These are phyloP conservation scores for Fagopyrum tataricum DNA, from an alignment of 148 eudicot genomes.

Conservation along the genomic window DNA sequence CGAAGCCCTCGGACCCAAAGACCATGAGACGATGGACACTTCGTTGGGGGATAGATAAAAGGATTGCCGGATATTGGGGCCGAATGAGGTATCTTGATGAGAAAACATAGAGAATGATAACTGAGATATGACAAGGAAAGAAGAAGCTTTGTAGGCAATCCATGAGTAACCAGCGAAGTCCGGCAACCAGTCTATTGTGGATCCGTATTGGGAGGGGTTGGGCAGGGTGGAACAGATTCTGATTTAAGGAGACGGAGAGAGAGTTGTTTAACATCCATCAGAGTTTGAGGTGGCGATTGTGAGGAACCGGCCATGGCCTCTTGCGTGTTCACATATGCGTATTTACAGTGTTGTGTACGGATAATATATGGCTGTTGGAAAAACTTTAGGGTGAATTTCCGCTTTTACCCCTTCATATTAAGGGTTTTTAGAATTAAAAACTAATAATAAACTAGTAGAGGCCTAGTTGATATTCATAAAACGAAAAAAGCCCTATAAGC, in stretches of 20 bases:
- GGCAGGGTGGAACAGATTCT: conserved; percentile 66
- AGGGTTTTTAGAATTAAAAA: too few relatives aligned
- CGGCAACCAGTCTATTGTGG: conserved; percentile 55
- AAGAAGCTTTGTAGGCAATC: conserved; percentile 83
- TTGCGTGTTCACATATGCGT: too few relatives aligned
- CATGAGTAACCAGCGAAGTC: conserved; percentile 84
- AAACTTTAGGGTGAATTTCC: too few relatives aligned
- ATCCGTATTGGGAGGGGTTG: conserved; percentile 27
- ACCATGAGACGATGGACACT: conserved; percentile 67
- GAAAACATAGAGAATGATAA: conserved; percentile 48
- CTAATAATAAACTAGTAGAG: too few relatives aligned
- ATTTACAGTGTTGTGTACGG: too few relatives aligned
- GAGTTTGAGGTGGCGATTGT: conserved; percentile 11
- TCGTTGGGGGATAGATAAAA: conserved; percentile 36
- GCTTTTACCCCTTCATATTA: too few relatives aligned
- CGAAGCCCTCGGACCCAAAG: conserved; percentile 45
- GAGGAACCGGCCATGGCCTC: conserved; percentile 15
- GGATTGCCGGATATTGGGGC: conserved; percentile 62
- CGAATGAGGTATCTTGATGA: conserved; percentile 29
- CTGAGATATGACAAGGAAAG: conserved; percentile 84
- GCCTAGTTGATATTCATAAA: too few relatives aligned
- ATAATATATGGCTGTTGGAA: too few relatives aligned
- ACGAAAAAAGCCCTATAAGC: too few relatives aligned
- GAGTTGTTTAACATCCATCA: conserved; percentile 15
- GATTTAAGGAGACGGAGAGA: conserved; percentile 63